Evolutionary conservation across 2,329 filamentous ascomycete species (phyloP), one percentile per base, ranked within the genome.

Genomic region (Neopestalotiopsis sp.): DNA sequence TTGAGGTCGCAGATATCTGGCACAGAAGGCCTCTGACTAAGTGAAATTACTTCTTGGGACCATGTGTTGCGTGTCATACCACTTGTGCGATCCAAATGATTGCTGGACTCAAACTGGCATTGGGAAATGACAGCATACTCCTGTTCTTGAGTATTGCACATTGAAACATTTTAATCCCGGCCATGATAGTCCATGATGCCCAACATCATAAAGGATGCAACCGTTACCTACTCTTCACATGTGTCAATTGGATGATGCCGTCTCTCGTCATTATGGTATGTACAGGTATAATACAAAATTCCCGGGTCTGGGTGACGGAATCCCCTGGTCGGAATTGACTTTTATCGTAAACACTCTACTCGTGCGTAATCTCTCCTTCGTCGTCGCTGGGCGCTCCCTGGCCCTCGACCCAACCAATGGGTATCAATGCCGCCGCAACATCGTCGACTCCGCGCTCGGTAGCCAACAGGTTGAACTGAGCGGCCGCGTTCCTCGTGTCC

Each of bases 381-480:
- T 68, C 69, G 6, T 34, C 61, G 2, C 40, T 32, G 2, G 67
- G 69, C 12, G 83, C 84, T 2, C 86, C 85, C 32, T 82, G 72
- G 1, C 86, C 86, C 69, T 93, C 91, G 74, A 86, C 89, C 93
- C 94, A 97, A 2, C 94, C 94, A 66, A 96, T 87, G 0, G 95
- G 95, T 79, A 98, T 89, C 80, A 99, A 79, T 10, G 94, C 95
- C 2, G 94, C 95, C 34, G 94, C 95, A 71, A 98, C 90, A 75
- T 95, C 92, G 24, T 90, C 87, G 5, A 96, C 90, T 1, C 96
- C 95, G 65, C 96, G 86, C 83, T 99, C 96, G 20, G 94, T 98
- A n/a, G 94, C 95, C 67, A 99, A 83, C 76, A 99, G 79, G 78
- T 99, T 99, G 80, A 96, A 99, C 79, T 98, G 94, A 42, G 95